Evolutionary conservation across 2,329 filamentous ascomycete species (phyloP), one percentile per base, ranked within the genome.

Genomic region (Helotiales sp.): DNA sequence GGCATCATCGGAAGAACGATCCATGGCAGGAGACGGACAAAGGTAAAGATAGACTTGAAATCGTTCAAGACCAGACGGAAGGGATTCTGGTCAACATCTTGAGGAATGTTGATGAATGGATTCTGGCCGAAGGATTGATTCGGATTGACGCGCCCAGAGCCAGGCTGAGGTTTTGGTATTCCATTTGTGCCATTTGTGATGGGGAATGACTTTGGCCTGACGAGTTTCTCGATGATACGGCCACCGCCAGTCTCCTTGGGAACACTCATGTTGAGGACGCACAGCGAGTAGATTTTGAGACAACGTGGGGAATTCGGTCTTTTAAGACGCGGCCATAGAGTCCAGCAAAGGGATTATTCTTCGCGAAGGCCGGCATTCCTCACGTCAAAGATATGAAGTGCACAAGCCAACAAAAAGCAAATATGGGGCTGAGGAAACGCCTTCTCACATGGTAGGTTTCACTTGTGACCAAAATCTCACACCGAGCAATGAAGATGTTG

Each of bases 1-100:
- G 85, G 80, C 12, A 69, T 70, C 4, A 86, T 40, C 0, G 88
- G 88, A 65, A 81, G 74, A 17, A 89, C 55, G 34, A 89, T 75
- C 69, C 81, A 83, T 3, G 84, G 85, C 24, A 89, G 69, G 2
- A 71, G 67, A 55, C 63, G 66, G 17, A 69, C 59, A 44, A 71
- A 66, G 3, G 59, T 63, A 27, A 75, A 46, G 34, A 75, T 72
- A 9, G 76, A 71, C 19, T 64, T 47, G 31, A 78, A 60, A 60
- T 79, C 77, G 34, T 69, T 65, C 62, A 67, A 63, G 2, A 79
- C 63, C 9, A 79, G 69, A 27, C 61, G 59, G 42, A 72, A 60
- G 3, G 77, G 77, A 29, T 60, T 57, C 29, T 46, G 34, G 40
- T 62, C 55, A 24, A 60, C 52, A 50, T 63, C 61, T 24, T 53